A percentile compares a stretch with the other conserved stretches of the same genome.
phyloP scores from a whole-genome alignment of 2,329 filamentous ascomycete genomes.

The Colletotrichum camelliae region DNA sequence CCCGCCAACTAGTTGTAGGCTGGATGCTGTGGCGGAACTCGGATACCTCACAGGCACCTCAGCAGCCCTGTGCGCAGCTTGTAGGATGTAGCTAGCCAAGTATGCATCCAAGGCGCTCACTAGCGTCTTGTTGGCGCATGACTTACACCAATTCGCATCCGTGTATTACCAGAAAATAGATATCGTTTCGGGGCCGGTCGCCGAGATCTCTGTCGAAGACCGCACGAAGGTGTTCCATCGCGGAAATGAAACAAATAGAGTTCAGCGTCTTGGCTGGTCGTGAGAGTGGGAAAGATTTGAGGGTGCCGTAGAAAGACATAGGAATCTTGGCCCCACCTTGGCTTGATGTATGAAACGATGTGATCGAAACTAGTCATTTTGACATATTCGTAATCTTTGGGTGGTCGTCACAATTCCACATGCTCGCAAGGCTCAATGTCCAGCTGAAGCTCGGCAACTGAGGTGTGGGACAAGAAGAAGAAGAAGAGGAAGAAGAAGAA shows the following conservation, averaged over 20 bases:
- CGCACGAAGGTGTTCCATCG: not conserved
- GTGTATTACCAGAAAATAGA: not conserved
- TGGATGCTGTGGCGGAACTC: not conserved
- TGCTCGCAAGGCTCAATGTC: not conserved
- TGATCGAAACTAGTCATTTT: not conserved
- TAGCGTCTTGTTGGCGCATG: not conserved
- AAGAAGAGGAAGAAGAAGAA: not conserved
- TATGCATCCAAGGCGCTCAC: conserved; percentile 4
- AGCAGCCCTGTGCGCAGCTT: not conserved
- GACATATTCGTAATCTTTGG: not conserved
- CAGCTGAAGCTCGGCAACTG: not conserved
- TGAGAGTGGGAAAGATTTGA: not conserved
- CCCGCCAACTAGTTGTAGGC: not conserved
- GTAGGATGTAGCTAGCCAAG: not conserved
- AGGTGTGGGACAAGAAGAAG: not conserved
- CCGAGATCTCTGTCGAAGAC: not conserved
- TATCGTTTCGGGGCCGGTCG: not conserved
- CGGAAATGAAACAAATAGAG: not conserved
- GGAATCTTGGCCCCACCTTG: not conserved
- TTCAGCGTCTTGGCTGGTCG: not conserved
- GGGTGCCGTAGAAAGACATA: not conserved
- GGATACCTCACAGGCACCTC: not conserved
- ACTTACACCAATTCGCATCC: not conserved
- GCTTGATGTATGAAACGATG: not conserved
- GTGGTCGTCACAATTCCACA: not conserved